Evolutionary conservation across 192 early-diverging fungal genomes (phyloP).

Genomic region (Backusella circina): DNA sequence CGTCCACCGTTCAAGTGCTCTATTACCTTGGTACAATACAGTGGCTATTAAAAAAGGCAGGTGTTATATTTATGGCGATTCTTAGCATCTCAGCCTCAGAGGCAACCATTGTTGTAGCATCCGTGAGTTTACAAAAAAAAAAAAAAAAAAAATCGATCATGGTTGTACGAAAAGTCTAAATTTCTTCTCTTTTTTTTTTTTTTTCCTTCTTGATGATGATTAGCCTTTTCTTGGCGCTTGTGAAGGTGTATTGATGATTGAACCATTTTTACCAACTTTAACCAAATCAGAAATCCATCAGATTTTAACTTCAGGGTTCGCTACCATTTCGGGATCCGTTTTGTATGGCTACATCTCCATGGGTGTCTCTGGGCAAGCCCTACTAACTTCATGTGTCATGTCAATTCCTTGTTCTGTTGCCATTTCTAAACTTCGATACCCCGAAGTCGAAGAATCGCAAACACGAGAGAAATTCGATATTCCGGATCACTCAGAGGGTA

Average conservation of each 20-base stretch:
- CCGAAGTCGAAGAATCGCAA: constrained; percentile 77
- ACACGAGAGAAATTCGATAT: constrained; percentile 63
- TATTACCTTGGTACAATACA: constrained; percentile 85
- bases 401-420: constrained; percentile 83
- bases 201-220: not conserved
- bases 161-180: not conserved
- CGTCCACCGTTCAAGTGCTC: constrained; percentile 76
- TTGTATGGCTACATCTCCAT: constrained; percentile 69
- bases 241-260: constrained; percentile 79
- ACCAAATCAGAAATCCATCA: constrained; percentile 85
- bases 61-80: constrained; percentile 56
- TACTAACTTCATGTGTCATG: constrained; percentile 90
- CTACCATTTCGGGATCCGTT: constrained; percentile 85
- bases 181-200: not conserved
- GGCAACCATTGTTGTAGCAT: constrained; percentile 79
- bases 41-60: constrained; percentile 67
- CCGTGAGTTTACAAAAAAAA: constrained; percentile 27
- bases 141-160: not conserved
- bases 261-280: constrained; percentile 77
- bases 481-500: constrained; percentile 54
- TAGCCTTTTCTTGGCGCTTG: constrained; percentile 77
- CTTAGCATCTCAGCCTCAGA: constrained; percentile 81
- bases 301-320: constrained; percentile 86
- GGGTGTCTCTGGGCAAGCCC: constrained; percentile 59
- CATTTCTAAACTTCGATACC: constrained; percentile 83